Evolutionary conservation across 495 filamentous ascomycete genomes (phyloP).

Genomic region (Aspergillus asperescens): DNA sequence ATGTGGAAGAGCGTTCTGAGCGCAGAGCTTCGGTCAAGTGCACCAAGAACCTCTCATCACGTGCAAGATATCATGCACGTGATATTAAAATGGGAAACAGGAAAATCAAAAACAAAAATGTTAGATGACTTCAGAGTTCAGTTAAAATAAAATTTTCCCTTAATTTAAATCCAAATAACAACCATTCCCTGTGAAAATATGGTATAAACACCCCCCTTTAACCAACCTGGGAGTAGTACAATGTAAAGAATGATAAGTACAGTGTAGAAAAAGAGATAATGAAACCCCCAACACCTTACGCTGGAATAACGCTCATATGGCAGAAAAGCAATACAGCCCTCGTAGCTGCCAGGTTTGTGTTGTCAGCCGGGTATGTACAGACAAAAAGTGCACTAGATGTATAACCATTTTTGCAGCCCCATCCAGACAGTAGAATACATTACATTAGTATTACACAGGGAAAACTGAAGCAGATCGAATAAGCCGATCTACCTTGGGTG

Average conservation of each 20-base stretch:
- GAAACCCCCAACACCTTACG: slow-evolving; percentile 7
- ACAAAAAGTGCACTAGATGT: slow-evolving; percentile 19
- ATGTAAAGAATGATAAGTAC: background rate
- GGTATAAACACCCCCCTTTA: background rate
- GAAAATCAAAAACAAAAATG: background rate
- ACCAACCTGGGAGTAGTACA: background rate
- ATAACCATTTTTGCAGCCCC: slow-evolving; percentile 9
- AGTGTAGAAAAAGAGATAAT: background rate
- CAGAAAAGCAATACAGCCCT: background rate
- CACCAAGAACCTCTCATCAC: background rate
- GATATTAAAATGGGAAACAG: background rate
- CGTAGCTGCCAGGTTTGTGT: background rate
- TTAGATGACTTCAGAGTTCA: no score
- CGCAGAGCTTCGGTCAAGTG: background rate
- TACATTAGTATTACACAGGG: slow-evolving; percentile 3
- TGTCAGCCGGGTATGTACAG: slow-evolving; percentile 9
- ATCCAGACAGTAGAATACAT: background rate
- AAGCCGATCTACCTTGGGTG: slow-evolving; percentile 9
- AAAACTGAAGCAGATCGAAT: background rate
- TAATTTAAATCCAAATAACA: background rate
- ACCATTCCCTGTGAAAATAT: background rate
- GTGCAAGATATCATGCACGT: slow-evolving; percentile 1
- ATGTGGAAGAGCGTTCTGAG: background rate
- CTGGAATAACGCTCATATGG: slow-evolving; percentile 6
- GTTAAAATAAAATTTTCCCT: background rate